Evolutionary conservation across 805 yeast species (phyloP).

Genomic region (Ogataea paradorogensis): DNA sequence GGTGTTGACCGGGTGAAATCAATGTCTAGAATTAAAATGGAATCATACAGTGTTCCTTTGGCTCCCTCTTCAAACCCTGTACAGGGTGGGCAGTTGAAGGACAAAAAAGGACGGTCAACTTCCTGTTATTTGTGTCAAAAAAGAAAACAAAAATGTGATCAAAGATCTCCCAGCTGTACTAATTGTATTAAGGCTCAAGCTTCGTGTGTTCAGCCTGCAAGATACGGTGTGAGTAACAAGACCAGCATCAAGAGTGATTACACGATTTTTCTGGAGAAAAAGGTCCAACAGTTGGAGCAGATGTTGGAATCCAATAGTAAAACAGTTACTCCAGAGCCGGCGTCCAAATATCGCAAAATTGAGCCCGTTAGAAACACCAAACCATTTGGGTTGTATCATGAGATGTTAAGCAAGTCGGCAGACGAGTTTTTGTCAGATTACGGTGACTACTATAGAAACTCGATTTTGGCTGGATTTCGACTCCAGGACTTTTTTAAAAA

Average conservation of each 20-base stretch:
- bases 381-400: constrained; percentile 21
- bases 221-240: constrained; percentile 42
- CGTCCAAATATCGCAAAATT: constrained; percentile 30
- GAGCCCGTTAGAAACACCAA: constrained; percentile 18
- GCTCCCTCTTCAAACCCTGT: neutral
- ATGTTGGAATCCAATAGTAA: constrained; percentile 34
- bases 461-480: constrained; percentile 43
- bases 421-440: constrained; percentile 21
- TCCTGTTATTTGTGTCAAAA: constrained; percentile 56
- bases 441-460: constrained; percentile 13
- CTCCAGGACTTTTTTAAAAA: constrained; percentile 42
- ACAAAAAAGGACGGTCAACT: constrained; percentile 55
- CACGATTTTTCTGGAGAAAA: constrained; percentile 53
- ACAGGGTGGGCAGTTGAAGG: constrained; percentile 20
- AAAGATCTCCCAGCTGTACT: constrained; percentile 60
- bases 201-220: constrained; percentile 61
- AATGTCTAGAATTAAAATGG: constrained; percentile 1
- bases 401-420: constrained; percentile 20
- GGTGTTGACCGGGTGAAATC: constrained; percentile 10
- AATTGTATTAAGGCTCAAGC: constrained; percentile 64
- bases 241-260: constrained; percentile 53
- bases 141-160: constrained; percentile 64
- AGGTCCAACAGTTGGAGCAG: constrained; percentile 50
- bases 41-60: neutral
- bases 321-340: constrained; percentile 8